phyloP scores from a whole-genome alignment of 2,329 filamentous ascomycete species.

The Trichoderma koningiopsis region DNA sequence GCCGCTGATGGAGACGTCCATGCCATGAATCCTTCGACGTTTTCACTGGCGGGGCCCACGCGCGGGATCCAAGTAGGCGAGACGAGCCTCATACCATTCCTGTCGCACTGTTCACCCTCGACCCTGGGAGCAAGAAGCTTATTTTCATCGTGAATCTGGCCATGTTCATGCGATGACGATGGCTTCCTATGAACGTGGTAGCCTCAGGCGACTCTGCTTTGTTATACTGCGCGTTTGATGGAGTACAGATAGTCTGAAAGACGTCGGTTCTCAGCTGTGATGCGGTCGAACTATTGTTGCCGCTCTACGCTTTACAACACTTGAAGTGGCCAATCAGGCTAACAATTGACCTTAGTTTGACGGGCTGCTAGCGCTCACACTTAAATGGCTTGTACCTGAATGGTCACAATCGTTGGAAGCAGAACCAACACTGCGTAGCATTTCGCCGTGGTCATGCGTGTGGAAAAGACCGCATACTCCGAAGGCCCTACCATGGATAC shows the following conservation, averaged over 20 bases:
- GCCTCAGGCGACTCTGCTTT: neutral
- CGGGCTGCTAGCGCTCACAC: neutral
- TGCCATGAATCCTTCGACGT: conserved; percentile 16
- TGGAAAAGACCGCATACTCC: conserved; percentile 6
- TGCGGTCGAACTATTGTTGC: neutral
- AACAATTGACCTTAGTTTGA: neutral
- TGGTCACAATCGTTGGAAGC: neutral
- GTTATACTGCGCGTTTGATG: neutral
- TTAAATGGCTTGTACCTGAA: neutral
- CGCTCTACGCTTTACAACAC: conserved; percentile 4
- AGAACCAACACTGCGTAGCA: neutral
- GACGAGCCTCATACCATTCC: conserved; percentile 11
- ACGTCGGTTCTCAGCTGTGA: neutral
- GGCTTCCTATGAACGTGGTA: neutral
- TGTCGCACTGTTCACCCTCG: conserved; percentile 5
- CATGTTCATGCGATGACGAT: neutral
- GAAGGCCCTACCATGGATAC: conserved; percentile 3
- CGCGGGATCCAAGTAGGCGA: conserved; percentile 15
- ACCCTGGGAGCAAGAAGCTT: neutral
- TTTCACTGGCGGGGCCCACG: neutral
- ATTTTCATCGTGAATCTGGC: neutral
- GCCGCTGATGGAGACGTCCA: neutral
- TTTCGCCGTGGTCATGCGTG: neutral
- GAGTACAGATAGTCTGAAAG: neutral
- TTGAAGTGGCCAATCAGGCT: conserved; percentile 5